Evolutionary conservation across 495 filamentous ascomycete genomes (phyloP).

Genomic region (Tuber calosporum): DNA sequence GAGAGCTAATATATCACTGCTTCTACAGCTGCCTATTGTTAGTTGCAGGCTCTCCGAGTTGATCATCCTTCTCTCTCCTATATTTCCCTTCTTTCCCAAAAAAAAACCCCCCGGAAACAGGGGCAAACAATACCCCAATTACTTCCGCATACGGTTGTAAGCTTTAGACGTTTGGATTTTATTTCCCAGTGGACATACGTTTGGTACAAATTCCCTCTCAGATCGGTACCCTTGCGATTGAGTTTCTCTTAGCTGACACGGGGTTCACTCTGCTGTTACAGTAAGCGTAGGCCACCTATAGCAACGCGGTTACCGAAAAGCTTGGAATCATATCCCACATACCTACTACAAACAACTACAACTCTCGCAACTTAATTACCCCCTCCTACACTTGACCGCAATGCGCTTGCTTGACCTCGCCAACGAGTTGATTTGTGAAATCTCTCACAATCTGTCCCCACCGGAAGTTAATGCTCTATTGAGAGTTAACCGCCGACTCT

Average conservation of each 20-base stretch:
- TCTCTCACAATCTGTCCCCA: background rate
- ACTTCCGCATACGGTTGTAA: background rate
- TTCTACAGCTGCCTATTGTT: background rate
- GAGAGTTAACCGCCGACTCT: background rate
- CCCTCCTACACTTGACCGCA: background rate
- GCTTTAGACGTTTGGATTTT: background rate
- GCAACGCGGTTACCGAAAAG: background rate
- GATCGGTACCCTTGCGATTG: background rate
- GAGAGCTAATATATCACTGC: background rate
- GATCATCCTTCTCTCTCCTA: too few relatives aligned
- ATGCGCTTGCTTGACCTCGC: background rate
- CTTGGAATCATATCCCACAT: background rate
- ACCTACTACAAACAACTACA: background rate
- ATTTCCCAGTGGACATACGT: background rate
- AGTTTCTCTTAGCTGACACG: background rate
- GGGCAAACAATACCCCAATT: background rate
- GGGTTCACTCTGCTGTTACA: background rate
- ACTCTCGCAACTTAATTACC: background rate
- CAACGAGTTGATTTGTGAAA: background rate
- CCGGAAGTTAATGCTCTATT: constrained; percentile 2
- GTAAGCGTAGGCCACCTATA: background rate
- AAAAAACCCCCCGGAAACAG: background rate
- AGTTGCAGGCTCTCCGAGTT: background rate
- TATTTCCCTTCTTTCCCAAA: background rate
- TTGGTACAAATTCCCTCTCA: background rate